A percentile compares a stretch with the other conserved stretches of the same genome.
Conservation (phyloP, 2,329 filamentous ascomycete genomes). For the Paecilomyces variotii region DNA sequence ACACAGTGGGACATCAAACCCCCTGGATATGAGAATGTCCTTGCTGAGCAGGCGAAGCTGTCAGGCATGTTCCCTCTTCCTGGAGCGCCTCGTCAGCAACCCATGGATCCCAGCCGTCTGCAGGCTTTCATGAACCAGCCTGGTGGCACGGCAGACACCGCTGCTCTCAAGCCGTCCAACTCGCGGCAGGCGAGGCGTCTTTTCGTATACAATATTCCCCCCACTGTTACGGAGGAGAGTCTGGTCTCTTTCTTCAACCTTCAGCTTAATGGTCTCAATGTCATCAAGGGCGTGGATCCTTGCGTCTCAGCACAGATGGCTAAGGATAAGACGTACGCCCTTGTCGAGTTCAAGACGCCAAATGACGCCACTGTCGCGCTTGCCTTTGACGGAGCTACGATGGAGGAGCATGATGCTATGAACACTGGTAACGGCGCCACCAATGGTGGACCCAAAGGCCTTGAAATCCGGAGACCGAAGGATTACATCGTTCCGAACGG, state of each 20-base stretch:
- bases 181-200: constrained; percentile 91
- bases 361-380: constrained; percentile 86
- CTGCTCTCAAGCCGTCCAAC: constrained; percentile 85
- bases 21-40: constrained; percentile 95
- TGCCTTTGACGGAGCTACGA: constrained; percentile 79
- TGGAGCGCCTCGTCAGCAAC: constrained; percentile 86
- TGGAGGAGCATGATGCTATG: constrained; percentile 63
- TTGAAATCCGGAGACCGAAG: constrained; percentile 80
- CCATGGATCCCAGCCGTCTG: constrained; percentile 87
- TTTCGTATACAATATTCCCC: constrained; percentile 74
- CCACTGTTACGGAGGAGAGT: constrained; percentile 63
- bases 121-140: constrained; percentile 95
- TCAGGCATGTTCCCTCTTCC: constrained; percentile 98
- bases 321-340: constrained; percentile 68
- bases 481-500: constrained; percentile 91
- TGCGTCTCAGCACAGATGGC: constrained; percentile 78
- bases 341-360: constrained; percentile 82
- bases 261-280: constrained; percentile 92
- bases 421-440: constrained; percentile 42
- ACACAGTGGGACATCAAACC: constrained; percentile 99
- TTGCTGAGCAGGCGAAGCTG: constrained; percentile 94
- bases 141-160: constrained; percentile 58
- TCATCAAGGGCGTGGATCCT: constrained; percentile 74
- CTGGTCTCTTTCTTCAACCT: constrained; percentile 87
- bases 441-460: constrained; percentile 46